Percentiles rank a stretch among this genome's conserved stretches.
Conservation (phyloP, 2,329 filamentous ascomycete species). For the Aureobasidium musti region DNA sequence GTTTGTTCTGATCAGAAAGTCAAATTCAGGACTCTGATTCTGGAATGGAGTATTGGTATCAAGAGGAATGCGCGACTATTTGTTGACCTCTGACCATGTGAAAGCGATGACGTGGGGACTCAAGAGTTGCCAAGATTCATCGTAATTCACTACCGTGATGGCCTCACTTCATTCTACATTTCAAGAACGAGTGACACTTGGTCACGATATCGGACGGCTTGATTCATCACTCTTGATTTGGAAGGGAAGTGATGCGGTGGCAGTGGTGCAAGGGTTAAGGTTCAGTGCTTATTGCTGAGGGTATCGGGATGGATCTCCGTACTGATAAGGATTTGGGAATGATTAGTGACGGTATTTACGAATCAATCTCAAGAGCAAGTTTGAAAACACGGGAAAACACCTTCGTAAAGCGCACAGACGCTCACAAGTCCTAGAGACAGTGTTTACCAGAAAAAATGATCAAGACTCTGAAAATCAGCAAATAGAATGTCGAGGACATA, state of each 20-base stretch:
- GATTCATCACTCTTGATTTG: neutral
- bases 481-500: no score
- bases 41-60: neutral
- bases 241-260: neutral
- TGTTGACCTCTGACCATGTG: conserved; percentile 18
- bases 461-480: no score
- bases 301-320: neutral
- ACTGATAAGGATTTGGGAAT: neutral
- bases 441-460: no score
- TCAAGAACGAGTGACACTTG: neutral
- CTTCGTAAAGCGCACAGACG: no score
- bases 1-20: neutral
- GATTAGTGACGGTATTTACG: conserved; percentile 21
- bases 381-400: neutral
- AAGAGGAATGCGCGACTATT: conserved; percentile 27
- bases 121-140: conserved; percentile 1
- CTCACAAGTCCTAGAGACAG: no score
- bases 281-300: neutral
- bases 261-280: neutral
- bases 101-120: conserved; percentile 22
- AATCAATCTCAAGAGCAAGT: neutral
- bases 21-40: neutral
- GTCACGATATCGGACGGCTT: neutral
- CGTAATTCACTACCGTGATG: conserved; percentile 12
- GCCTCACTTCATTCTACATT: neutral